Conservation (phyloP, 2,329 filamentous ascomycete genomes). For the Colletotrichum lini region DNA sequence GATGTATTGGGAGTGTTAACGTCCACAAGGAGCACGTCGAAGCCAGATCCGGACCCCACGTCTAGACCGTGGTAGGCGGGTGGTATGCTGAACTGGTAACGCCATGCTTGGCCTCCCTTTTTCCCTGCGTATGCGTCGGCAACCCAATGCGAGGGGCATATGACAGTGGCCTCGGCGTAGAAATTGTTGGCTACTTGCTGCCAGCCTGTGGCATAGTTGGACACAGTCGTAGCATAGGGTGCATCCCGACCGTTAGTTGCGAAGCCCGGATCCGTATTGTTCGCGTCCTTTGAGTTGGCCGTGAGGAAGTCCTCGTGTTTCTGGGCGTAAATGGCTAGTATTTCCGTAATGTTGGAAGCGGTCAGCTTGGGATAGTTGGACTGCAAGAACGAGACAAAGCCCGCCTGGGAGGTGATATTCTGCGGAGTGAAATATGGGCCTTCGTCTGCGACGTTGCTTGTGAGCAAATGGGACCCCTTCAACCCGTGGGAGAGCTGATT, state of each 20-base stretch:
- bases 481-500: not conserved
- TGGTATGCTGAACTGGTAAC: constrained; percentile 28
- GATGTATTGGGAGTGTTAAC: constrained; percentile 7
- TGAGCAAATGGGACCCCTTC: constrained; percentile 17
- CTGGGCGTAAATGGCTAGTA: constrained; percentile 16
- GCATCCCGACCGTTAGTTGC: constrained; percentile 8
- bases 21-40: constrained; percentile 25
- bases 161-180: constrained; percentile 31
- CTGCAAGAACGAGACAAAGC: constrained; percentile 21
- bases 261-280: constrained; percentile 34
- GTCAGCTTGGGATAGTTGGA: constrained; percentile 16
- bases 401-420: constrained; percentile 23
- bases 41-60: constrained; percentile 15
- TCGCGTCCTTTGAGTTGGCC: constrained; percentile 22
- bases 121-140: constrained; percentile 33
- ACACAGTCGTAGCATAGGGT: constrained; percentile 24
- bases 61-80: constrained; percentile 32
- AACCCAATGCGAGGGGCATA: constrained; percentile 29
- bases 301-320: constrained; percentile 19
- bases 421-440: constrained; percentile 28
- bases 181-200: constrained; percentile 35
- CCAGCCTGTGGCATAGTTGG: constrained; percentile 35
- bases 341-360: constrained; percentile 1
- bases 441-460: constrained; percentile 33
- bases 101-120: constrained; percentile 13